Evolutionary conservation across 2,329 filamentous ascomycete genomes (phyloP), one percentile per base, ranked within the genome.

Genomic region (Tolypocladium cylindrosporum): DNA sequence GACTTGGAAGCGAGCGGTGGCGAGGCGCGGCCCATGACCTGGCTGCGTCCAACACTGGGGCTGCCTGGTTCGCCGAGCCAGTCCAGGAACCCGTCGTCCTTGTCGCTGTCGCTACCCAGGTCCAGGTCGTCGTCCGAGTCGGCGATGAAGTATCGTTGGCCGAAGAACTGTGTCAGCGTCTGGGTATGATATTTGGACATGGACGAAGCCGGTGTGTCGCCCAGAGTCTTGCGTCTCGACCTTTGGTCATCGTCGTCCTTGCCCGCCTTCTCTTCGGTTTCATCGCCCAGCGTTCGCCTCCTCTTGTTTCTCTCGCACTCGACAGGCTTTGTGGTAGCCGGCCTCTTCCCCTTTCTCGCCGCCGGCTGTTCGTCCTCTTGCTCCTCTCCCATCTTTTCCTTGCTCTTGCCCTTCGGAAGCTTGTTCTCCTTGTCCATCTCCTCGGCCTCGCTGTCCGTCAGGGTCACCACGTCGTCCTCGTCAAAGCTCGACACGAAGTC

Each of bases 91-190:
- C 62, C 69, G 39, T 66, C 64, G n/a, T 66, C 61, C 27, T 58
- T 27, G 11, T 53, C 56, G n/a, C 58, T 57, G 27, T 60, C 45
- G 45, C 59, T 56, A 27, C 53, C 54, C 36, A 62, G 61, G 1
- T 67, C 66, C 3, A 65, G 64, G 21, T 75, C 72, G 10, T 74
- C 74, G 39, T 76, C 74, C 7, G 74, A 76, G 55, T 75, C 73
- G 36, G 68, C 67, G 53, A 77, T 67, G 24, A 64, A 63, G 11
- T 64, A 55, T 9, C 66, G 63, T 7, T 63, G 63, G 1, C 65
- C 66, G 14, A 74, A 60, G 34, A 75, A 69, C 57, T 77, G 74
- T 16, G 75, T 77, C 57, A 77, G 61, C 3, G 75, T 77, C 59
- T 77, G 75, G 16, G 74, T 76, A 50, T 75, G 71, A 41, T 72